phyloP scores from a whole-genome alignment of 768 basidiomycete species.

The Naematelia aurantialba region DNA sequence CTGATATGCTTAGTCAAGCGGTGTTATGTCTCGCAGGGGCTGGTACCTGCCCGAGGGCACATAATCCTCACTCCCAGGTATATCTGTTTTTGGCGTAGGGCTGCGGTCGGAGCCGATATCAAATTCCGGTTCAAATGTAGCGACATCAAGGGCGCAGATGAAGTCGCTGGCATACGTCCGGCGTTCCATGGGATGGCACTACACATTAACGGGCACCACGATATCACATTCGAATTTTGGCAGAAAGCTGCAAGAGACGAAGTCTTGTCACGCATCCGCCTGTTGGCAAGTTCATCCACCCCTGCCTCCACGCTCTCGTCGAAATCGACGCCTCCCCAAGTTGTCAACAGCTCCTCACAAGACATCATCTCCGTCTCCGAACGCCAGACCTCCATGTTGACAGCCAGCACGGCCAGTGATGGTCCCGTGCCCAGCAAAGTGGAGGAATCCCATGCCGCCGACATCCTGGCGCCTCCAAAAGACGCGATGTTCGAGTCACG shows the following conservation, averaged over 20 bases:
- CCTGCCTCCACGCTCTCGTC: neutral
- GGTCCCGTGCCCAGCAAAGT: neutral
- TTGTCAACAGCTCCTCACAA: neutral
- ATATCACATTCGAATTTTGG: conserved; percentile 58
- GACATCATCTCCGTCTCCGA: neutral
- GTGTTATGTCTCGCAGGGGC: conserved; percentile 40
- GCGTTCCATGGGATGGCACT: conserved; percentile 52
- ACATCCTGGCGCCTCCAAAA: conserved; percentile 31
- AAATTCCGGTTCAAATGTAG: conserved; percentile 54
- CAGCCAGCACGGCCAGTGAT: neutral
- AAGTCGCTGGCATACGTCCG: conserved; percentile 43
- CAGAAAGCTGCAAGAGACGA: conserved; percentile 54
- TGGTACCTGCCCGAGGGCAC: conserved; percentile 46
- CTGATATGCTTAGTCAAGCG: conserved; percentile 39
- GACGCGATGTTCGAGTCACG: conserved; percentile 15
- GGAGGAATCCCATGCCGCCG: conserved; percentile 23
- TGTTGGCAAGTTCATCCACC: neutral
- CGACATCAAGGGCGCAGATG: conserved; percentile 53
- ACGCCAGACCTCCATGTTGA: neutral
- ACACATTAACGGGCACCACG: conserved; percentile 55
- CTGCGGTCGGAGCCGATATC: conserved; percentile 37
- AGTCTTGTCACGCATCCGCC: conserved; percentile 26
- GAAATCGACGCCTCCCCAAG: neutral
- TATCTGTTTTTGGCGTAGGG: conserved; percentile 47
- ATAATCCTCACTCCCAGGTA: conserved; percentile 42